These are phyloP conservation scores for Neurospora pannonica DNA, from an alignment of 495 filamentous ascomycete genomes.

Conservation along the genomic window DNA sequence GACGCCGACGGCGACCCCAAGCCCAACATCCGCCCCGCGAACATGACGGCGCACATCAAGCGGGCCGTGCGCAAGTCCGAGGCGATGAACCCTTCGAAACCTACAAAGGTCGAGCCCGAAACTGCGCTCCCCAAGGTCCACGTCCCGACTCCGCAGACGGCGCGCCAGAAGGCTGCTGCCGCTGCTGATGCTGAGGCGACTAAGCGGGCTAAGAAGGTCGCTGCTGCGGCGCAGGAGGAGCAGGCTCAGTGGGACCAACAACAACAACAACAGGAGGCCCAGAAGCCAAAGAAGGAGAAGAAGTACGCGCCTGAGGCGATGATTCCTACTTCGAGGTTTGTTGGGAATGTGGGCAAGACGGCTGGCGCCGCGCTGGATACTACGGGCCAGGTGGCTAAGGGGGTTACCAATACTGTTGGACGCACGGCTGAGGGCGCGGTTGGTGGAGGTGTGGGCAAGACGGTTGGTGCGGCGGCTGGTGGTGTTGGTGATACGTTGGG, in stretches of 20 bases:
- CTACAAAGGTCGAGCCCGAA: not conserved
- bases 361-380: not conserved
- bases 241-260: not conserved
- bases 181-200: not conserved
- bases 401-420: slow-evolving; percentile 8
- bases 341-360: not conserved
- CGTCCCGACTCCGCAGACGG: not conserved
- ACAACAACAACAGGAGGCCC: not conserved
- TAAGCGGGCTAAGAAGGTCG: not conserved
- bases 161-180: not conserved
- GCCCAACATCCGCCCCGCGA: slow-evolving; percentile 11
- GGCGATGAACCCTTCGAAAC: not conserved
- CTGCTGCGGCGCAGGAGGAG: not conserved
- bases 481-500: slow-evolving; percentile 10
- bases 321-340: slow-evolving; percentile 11
- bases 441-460: slow-evolving; percentile 4
- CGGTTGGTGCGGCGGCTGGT: not conserved
- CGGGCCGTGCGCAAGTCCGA: slow-evolving; percentile 13
- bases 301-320: slow-evolving; percentile 16
- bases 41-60: slow-evolving; percentile 13
- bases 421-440: slow-evolving; percentile 1
- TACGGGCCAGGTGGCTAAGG: not conserved
- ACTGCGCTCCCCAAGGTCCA: not conserved
- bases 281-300: slow-evolving; percentile 11
- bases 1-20: not conserved